Base-by-base conservation (phyloP, 2,329 filamentous ascomycete genomes). In the Xylariaceae sp. region DNA sequence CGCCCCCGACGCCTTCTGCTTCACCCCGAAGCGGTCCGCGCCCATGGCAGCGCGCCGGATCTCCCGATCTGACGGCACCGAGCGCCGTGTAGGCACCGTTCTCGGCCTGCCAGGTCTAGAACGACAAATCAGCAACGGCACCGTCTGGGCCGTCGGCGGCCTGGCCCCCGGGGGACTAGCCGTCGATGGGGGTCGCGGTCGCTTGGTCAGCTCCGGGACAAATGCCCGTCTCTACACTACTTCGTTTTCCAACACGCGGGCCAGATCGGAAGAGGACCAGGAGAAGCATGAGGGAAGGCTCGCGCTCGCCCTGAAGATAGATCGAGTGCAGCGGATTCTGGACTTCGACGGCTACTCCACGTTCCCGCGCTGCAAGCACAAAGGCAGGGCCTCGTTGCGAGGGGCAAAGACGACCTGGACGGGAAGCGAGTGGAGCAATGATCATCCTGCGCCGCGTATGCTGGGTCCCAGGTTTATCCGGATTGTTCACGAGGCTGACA, bases 81-180 rank as follows among this genome's bases (percentile, higher is more conserved):
- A 66, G 18, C 65, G 56, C 26, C 63, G 65, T 53, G 29, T 62
- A 51, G 47, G 67, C 64, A 71, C 70, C 19, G 66, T 71, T 47
- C 42, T 73, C 37, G 62, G 52, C 0, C 43, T 69, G 48, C 66
- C 67, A 7, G 68, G 62, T 26, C 61, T 72, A 23, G 70, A 72
- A 40, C 71, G 80, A 53, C 79, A 87, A 68, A 76, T 85, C 58
- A 93, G 89, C 70, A 75, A 80, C 59, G 88, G 89, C 2, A 82
- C 87, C 9, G 80, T 93, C 18, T 96, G 90, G 91, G 84, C 86
- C 18, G 86, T 95, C 10, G 89, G 90, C 21, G 89, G 89, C n/a
- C 69, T 84, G 9, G 82, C 84, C 48, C 82, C 84, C n/a, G 75
- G 78, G 7, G 77, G 76, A 21, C 75, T 79, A 16, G 81, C 81